Evolutionary conservation across 108 stramenopile genomes (phyloP).

Genomic region (Skeletonema marinoi): DNA sequence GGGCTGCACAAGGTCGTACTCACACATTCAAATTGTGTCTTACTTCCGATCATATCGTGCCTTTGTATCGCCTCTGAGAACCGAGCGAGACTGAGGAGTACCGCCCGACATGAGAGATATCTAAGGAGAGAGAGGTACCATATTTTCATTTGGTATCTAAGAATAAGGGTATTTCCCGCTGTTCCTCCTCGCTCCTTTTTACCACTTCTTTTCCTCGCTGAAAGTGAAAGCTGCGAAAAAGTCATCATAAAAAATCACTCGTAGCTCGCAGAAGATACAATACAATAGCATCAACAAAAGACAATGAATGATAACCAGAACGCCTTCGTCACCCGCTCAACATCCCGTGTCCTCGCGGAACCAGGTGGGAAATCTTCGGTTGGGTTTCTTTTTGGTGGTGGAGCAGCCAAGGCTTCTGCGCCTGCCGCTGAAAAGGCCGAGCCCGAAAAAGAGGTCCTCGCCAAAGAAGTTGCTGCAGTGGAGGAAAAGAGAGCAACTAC

Average conservation of each 20-base stretch:
- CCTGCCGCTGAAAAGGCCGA: neutral
- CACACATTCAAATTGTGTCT: too few relatives aligned
- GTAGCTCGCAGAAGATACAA: neutral
- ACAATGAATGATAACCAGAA: conserved; percentile 81
- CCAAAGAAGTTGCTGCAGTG: neutral
- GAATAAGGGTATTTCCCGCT: too few relatives aligned
- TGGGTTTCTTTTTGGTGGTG: conserved; percentile 30
- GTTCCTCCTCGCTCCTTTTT: too few relatives aligned
- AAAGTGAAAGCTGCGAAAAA: too few relatives aligned
- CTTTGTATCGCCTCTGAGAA: too few relatives aligned
- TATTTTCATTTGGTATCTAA: too few relatives aligned
- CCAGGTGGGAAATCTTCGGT: conserved; percentile 68
- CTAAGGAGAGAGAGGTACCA: too few relatives aligned
- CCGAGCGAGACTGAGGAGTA: too few relatives aligned
- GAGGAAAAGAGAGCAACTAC: conserved; percentile 13
- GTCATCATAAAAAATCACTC: neutral
- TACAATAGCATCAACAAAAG: neutral
- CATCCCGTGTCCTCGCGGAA: conserved; percentile 62
- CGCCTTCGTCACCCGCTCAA: conserved; percentile 68
- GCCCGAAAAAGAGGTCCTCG: neutral
- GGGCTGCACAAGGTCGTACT: too few relatives aligned
- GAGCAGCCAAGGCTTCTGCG: neutral
- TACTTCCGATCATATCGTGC: too few relatives aligned
- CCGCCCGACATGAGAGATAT: too few relatives aligned
- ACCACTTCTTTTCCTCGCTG: too few relatives aligned